A percentile compares a stretch with the other conserved stretches of the same genome.
These are phyloP conservation scores for Beverwykella pulmonaria DNA, from an alignment of 495 filamentous ascomycete genomes.

Conservation along the genomic window DNA sequence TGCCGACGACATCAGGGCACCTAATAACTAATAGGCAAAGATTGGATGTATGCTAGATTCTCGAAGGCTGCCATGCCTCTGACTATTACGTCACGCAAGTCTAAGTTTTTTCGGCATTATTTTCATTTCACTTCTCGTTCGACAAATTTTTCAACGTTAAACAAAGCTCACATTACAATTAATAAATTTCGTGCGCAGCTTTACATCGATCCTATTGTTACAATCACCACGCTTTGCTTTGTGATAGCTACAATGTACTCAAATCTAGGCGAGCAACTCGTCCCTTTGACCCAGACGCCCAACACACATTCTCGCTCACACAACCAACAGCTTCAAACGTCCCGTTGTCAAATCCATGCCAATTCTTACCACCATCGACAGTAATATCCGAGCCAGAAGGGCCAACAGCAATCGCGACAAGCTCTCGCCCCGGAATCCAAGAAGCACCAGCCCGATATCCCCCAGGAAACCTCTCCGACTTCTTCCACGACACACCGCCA, in stretches of 20 bases:
- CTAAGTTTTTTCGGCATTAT: no score
- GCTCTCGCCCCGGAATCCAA: slow-evolving; percentile 5
- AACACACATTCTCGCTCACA: slow-evolving; percentile 10
- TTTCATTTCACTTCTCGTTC: no score
- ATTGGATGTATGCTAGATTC: no score
- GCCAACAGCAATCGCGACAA: slow-evolving; percentile 13
- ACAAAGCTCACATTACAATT: no score
- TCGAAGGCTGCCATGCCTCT: no score
- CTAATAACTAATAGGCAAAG: no score
- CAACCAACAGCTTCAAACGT: slow-evolving; percentile 26
- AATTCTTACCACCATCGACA: slow-evolving; percentile 24
- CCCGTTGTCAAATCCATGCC: slow-evolving; percentile 23
- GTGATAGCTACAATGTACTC: background rate
- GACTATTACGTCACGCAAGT: no score
- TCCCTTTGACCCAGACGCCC: slow-evolving; percentile 18
- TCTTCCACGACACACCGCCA: slow-evolving; percentile 11
- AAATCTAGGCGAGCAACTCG: slow-evolving; percentile 6
- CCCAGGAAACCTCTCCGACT: slow-evolving; percentile 12
- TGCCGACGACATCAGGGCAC: background rate
- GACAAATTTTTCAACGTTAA: no score
- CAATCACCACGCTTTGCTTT: background rate
- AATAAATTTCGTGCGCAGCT: no score
- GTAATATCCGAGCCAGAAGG: slow-evolving; percentile 21
- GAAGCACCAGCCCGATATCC: slow-evolving; percentile 15
- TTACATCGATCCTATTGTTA: no score